phyloP scores from a whole-genome alignment of 2,329 filamentous ascomycete genomes.

The Colletotrichum tofieldiae region DNA sequence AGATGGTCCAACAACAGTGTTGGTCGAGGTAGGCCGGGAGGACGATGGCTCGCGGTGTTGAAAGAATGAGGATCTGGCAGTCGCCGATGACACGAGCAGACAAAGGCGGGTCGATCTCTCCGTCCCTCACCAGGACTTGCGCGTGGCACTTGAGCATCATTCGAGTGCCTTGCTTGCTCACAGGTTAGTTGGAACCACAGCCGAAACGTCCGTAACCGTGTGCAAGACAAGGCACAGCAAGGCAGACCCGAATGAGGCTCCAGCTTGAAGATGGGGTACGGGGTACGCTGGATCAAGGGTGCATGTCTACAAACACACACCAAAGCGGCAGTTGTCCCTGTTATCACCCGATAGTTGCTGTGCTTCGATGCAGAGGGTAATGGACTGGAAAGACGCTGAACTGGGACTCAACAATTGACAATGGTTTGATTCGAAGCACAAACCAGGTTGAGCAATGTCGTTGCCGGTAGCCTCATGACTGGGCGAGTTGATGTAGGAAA shows the following conservation, averaged over 20 bases:
- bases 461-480: conserved; percentile 11
- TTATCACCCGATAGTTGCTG: background rate
- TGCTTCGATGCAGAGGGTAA: background rate
- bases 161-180: background rate
- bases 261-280: background rate
- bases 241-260: conserved; percentile 12
- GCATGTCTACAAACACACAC: background rate
- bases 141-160: background rate
- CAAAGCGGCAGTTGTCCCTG: background rate
- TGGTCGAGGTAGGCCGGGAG: background rate
- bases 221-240: background rate
- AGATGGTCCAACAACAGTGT: background rate
- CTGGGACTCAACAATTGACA: background rate
- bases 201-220: background rate
- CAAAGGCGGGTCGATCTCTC: background rate
- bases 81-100: conserved; percentile 5
- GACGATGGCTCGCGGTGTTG: background rate
- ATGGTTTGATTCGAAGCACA: background rate
- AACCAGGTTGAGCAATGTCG: conserved; percentile 3
- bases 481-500: background rate
- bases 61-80: background rate
- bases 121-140: too few relatives aligned
- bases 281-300: too few relatives aligned
- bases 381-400: background rate
- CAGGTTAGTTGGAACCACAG: too few relatives aligned